These are phyloP conservation scores for Pisolithus orientalis DNA, from an alignment of 768 basidiomycete species.

Conservation along the genomic window DNA sequence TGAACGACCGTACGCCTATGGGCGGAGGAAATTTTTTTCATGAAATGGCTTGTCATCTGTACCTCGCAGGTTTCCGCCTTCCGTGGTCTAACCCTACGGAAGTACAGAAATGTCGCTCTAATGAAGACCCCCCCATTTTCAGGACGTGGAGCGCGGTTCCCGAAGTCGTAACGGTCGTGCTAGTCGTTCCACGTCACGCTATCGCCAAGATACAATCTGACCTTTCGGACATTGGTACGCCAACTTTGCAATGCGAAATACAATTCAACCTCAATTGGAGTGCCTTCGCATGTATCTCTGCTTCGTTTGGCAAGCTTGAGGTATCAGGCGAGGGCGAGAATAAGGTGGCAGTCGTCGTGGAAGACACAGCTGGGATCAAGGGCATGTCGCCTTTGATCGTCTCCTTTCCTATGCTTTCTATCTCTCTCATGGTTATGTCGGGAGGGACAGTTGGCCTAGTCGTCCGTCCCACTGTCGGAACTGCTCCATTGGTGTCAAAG, in stretches of 20 bases:
- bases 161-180: conserved; percentile 23
- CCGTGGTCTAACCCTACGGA: conserved; percentile 7
- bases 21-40: conserved; percentile 33
- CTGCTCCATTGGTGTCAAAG: not conserved
- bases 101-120: conserved; percentile 4
- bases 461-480: conserved; percentile 9
- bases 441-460: conserved; percentile 13
- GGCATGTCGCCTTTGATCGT: conserved; percentile 16
- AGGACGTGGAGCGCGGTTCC: conserved; percentile 26
- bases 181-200: conserved; percentile 26
- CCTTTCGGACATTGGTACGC: conserved; percentile 17
- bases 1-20: conserved; percentile 13
- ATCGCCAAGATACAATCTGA: conserved; percentile 16
- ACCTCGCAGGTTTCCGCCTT: conserved; percentile 29
- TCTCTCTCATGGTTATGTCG: conserved; percentile 9
- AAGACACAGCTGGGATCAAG: conserved; percentile 13
- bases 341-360: conserved; percentile 14
- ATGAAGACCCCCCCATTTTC: conserved; percentile 18
- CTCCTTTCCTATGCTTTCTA: conserved; percentile 17
- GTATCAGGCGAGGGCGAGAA: conserved; percentile 9
- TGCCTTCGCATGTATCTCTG: conserved; percentile 14
- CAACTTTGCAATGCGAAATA: conserved; percentile 21
- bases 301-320: conserved; percentile 17
- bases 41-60: conserved; percentile 40
- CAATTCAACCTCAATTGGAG: conserved; percentile 8